phyloP scores from a whole-genome alignment of 2,329 filamentous ascomycete genomes.

The Botryotinia convoluta region DNA sequence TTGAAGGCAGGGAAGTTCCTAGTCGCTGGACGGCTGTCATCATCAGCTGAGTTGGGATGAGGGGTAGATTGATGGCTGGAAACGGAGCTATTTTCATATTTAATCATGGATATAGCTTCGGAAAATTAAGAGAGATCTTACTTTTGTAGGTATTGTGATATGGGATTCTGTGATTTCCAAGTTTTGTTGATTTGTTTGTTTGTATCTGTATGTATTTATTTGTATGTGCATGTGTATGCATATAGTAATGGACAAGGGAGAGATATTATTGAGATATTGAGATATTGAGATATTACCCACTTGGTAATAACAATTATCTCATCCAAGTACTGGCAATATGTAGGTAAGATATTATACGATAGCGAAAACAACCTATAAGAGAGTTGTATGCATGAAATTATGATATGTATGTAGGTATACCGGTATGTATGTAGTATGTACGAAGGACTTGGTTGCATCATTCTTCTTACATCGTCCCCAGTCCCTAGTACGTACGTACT shows the following conservation, averaged over 20 bases:
- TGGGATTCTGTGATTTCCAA: neutral
- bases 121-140: neutral
- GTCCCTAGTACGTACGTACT: no score
- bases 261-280: neutral
- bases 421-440: neutral
- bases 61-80: neutral
- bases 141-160: neutral
- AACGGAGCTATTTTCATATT: neutral
- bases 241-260: neutral
- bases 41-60: conserved; percentile 17
- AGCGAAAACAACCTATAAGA: neutral
- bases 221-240: neutral
- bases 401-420: neutral
- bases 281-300: neutral
- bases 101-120: conserved; percentile 3
- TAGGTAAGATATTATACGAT: conserved; percentile 6
- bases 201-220: neutral
- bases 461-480: neutral
- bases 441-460: neutral
- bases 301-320: neutral
- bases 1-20: neutral
- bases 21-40: neutral
- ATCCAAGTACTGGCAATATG: neutral
- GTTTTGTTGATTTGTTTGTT: neutral
- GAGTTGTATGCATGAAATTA: neutral